Percentiles rank a stretch among this genome's conserved stretches.
Conservation (phyloP, 345 rosid genomes). For the Hibiscus mutabilis region DNA sequence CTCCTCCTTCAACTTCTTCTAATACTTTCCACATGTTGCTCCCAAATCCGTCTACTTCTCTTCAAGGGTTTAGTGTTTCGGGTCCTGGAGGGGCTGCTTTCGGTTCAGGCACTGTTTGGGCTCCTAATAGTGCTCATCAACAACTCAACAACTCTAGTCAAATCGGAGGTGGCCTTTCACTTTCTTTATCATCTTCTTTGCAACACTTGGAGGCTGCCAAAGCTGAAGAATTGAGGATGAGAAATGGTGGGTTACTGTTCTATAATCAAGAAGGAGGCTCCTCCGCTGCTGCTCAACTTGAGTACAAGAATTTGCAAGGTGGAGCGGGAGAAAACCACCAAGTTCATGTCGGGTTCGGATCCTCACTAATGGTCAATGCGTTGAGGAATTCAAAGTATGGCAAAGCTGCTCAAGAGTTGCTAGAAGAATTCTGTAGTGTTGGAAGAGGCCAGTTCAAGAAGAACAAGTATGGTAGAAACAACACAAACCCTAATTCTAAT, state of each 20-base stretch:
- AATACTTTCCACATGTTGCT: conserved; percentile 84
- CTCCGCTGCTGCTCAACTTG: conserved; percentile 32
- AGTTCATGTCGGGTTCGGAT: conserved; percentile 43
- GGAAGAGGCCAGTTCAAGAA: conserved; percentile 79
- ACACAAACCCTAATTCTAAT: conserved; percentile 60
- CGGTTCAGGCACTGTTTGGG: conserved; percentile 41
- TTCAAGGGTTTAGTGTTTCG: conserved; percentile 36
- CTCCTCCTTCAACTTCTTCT: conserved; percentile 41
- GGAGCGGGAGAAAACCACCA: conserved; percentile 33
- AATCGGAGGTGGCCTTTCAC: conserved; percentile 69
- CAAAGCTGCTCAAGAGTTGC: conserved; percentile 70
- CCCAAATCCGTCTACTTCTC: conserved; percentile 54
- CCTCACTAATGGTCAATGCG: conserved; percentile 50
- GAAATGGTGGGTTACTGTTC: conserved; percentile 42
- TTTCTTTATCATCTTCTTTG: conserved; percentile 70
- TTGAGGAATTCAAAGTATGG: conserved; percentile 72
- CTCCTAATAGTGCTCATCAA: conserved; percentile 35
- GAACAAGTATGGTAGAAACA: conserved; percentile 34
- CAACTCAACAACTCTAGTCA: conserved; percentile 33
- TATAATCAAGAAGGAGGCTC: conserved; percentile 38
- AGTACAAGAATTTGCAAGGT: conserved; percentile 37
- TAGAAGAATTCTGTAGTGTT: conserved; percentile 91
- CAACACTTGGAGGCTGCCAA: conserved; percentile 79
- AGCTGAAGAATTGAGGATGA: conserved; percentile 69
- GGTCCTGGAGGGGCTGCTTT: conserved; percentile 21